A percentile compares a stretch with the other conserved stretches of the same genome.
These are phyloP conservation scores for Geranium brycei DNA, from an alignment of 345 rosid genomes.

Conservation along the genomic window DNA sequence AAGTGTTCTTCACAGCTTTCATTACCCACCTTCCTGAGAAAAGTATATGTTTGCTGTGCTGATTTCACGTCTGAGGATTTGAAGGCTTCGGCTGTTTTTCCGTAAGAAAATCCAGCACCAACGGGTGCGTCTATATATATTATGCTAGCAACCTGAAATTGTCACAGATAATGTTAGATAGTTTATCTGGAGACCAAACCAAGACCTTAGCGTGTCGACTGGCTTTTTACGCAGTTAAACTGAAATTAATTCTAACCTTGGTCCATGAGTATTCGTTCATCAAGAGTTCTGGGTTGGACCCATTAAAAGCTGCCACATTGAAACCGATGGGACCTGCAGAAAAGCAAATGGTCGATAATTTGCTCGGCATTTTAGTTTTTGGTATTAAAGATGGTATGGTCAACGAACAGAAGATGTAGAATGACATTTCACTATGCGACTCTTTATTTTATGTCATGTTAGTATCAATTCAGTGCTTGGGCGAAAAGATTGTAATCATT, in stretches of 20 bases:
- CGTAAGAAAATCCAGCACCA: conserved; percentile 28
- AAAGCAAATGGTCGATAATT: not conserved
- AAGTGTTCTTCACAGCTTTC: not conserved
- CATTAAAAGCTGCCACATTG: conserved; percentile 11
- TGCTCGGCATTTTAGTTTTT: not conserved
- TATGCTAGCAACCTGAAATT: conserved; percentile 23
- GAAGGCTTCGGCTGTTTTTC: conserved; percentile 5
- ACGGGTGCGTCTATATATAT: conserved; percentile 30
- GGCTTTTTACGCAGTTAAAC: not conserved
- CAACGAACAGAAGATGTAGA: not conserved
- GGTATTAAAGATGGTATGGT: not conserved
- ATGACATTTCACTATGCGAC: not conserved
- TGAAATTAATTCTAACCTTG: conserved; percentile 9
- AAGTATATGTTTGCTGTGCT: conserved; percentile 13
- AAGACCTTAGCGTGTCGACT: not conserved
- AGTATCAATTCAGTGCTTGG: too few species aligned
- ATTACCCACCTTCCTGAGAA: conserved; percentile 20
- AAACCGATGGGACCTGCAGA: conserved; percentile 25
- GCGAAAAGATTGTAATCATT: too few species aligned
- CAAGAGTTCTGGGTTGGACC: conserved; percentile 17
- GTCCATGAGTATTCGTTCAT: conserved; percentile 25
- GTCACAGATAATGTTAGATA: not conserved
- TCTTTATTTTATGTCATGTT: not conserved
- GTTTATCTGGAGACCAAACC: not conserved
- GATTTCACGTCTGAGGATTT: conserved; percentile 15